These are phyloP conservation scores for Alternaria atra DNA, from an alignment of 2,329 filamentous ascomycete species.

Conservation along the genomic window DNA sequence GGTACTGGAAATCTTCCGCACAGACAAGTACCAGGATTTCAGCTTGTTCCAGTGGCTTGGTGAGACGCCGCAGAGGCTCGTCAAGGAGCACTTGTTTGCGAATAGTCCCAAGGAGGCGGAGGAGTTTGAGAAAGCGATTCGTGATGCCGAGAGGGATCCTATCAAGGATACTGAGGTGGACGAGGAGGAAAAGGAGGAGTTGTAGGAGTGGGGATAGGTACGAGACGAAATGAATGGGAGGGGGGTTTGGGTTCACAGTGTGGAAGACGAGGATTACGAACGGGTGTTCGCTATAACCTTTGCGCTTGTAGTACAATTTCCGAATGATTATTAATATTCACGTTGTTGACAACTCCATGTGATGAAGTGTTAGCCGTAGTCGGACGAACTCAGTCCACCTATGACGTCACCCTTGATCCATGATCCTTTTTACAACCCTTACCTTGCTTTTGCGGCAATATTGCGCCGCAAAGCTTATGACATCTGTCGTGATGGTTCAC, in stretches of 20 bases:
- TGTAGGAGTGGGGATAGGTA: conserved; percentile 12
- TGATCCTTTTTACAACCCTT: neutral
- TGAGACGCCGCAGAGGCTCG: conserved; percentile 72
- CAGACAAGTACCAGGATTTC: conserved; percentile 76
- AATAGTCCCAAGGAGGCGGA: conserved; percentile 68
- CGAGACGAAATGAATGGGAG: neutral
- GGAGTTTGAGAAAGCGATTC: conserved; percentile 69
- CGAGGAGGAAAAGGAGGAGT: conserved; percentile 38
- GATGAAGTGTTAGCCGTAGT: too few relatives aligned
- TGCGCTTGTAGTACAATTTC: neutral
- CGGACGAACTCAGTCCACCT: neutral
- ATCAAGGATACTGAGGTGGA: conserved; percentile 47
- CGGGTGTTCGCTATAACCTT: neutral
- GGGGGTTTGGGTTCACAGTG: neutral
- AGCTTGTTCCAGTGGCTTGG: conserved; percentile 79
- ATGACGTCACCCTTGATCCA: neutral
- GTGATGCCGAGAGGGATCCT: conserved; percentile 66
- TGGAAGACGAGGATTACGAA: neutral
- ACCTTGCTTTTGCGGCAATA: neutral
- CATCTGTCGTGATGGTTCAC: neutral
- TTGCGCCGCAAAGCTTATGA: neutral
- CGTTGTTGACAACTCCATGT: neutral
- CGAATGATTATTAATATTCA: neutral
- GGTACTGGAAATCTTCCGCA: conserved; percentile 78
- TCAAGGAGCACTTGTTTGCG: conserved; percentile 72